Evolutionary conservation across 148 eudicot species (phyloP).

Genomic region (Silene latifolia): DNA sequence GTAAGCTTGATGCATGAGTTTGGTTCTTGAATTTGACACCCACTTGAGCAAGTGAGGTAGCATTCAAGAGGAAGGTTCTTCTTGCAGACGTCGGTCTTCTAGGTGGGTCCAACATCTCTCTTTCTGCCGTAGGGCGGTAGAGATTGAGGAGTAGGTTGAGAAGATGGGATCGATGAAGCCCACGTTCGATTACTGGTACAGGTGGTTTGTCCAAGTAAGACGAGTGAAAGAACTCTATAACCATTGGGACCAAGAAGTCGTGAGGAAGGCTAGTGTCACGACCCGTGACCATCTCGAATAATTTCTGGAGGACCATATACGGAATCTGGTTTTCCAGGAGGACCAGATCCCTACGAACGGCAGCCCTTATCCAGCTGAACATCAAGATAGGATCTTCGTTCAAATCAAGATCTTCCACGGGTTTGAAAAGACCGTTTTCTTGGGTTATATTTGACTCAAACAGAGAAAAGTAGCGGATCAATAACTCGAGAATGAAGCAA

Average conservation of each 20-base stretch:
- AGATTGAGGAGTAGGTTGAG: conserved; percentile 5
- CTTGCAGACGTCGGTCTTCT: not conserved
- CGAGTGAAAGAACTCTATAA: not conserved
- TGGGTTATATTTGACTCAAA: not conserved
- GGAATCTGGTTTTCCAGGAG: conserved; percentile 10
- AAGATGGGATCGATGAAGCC: not conserved
- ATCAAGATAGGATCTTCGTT: not conserved
- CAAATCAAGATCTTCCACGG: not conserved
- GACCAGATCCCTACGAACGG: not conserved
- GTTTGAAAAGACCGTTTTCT: not conserved
- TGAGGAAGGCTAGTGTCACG: conserved; percentile 10
- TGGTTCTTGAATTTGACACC: conserved; percentile 10
- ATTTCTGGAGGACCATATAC: not conserved
- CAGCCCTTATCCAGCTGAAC: conserved; percentile 10
- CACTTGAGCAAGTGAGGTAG: conserved; percentile 7
- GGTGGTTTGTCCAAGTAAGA: not conserved
- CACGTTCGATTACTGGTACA: conserved; percentile 1
- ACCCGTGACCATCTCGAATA: not conserved
- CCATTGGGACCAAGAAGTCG: conserved; percentile 8
- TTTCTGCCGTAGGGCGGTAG: not conserved
- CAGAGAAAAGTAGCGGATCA: conserved; percentile 1
- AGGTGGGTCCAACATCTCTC: no score
- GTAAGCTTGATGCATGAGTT: not conserved
- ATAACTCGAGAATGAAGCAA: conserved; percentile 6
- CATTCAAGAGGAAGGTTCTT: not conserved